Evolutionary conservation across 2,329 filamentous ascomycete species (phyloP).

Genomic region (Colletotrichum kahawae): DNA sequence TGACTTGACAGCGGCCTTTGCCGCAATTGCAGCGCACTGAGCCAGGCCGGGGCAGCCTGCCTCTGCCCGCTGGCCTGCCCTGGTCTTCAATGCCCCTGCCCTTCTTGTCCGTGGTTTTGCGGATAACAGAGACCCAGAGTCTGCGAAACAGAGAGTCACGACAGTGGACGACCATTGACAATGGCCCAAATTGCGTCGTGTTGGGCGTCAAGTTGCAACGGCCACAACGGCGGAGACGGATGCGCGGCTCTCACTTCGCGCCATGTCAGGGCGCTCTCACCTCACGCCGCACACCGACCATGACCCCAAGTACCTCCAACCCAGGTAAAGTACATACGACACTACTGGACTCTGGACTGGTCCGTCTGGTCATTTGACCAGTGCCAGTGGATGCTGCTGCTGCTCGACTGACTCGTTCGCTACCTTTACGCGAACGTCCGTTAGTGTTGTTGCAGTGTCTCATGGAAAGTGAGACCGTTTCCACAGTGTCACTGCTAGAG

Average conservation of each 20-base stretch:
- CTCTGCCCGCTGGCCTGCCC: neutral
- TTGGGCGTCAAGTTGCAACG: neutral
- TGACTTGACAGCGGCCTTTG: slow-evolving; percentile 18
- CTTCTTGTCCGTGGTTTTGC: neutral
- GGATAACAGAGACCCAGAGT: neutral
- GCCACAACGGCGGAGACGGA: neutral
- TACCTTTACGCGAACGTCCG: neutral
- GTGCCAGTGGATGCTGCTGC: neutral
- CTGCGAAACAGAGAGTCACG: neutral
- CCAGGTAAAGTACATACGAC: neutral
- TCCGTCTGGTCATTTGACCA: neutral
- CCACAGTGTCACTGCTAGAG: neutral
- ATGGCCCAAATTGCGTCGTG: neutral
- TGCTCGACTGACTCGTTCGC: slow-evolving; percentile 5
- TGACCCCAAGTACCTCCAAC: neutral
- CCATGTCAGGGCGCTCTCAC: neutral
- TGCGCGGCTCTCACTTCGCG: neutral
- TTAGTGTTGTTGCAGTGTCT: slow-evolving; percentile 5
- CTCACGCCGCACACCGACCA: neutral
- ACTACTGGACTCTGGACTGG: neutral
- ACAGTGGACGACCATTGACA: neutral
- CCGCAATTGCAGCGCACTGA: neutral
- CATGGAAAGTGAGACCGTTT: neutral
- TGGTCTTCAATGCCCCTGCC: neutral
- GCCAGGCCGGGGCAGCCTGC: neutral